phyloP scores from a whole-genome alignment of 441 rosid species.

The Lepidium campestre region DNA sequence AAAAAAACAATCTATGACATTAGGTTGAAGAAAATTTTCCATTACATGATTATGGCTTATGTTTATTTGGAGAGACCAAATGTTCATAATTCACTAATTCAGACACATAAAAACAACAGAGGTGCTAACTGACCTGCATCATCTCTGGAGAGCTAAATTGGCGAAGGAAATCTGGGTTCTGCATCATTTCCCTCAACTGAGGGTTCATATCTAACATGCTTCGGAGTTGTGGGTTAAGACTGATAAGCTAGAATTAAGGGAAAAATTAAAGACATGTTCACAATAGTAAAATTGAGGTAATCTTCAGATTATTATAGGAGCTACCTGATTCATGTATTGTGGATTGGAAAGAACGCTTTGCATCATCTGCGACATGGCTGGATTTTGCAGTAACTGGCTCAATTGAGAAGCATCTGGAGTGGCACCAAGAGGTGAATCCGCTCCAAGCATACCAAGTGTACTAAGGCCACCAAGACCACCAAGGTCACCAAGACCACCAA shows the following conservation, averaged over 20 bases:
- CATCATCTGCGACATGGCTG: constrained; percentile 63
- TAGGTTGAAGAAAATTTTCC: constrained; percentile 11
- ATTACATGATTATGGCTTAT: background rate
- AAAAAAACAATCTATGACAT: background rate
- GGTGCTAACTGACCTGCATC: constrained; percentile 45
- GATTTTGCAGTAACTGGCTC: constrained; percentile 57
- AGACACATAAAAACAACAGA: background rate
- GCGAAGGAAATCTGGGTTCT: constrained; percentile 62
- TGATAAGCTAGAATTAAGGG: constrained; percentile 39
- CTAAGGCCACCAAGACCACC: constrained; percentile 42
- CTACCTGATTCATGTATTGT: constrained; percentile 66
- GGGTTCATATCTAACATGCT: constrained; percentile 53
- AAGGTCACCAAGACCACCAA: constrained; percentile 33
- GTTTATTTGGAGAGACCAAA: background rate
- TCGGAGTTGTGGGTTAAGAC: constrained; percentile 60
- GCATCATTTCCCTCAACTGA: constrained; percentile 74
- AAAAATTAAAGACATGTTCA: background rate
- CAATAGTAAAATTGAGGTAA: background rate
- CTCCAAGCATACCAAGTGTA: constrained; percentile 43
- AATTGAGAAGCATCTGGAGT: constrained; percentile 48
- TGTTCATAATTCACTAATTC: constrained; percentile 1
- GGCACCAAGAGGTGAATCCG: constrained; percentile 36
- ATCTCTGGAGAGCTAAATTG: constrained; percentile 62
- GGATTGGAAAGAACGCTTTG: constrained; percentile 55
- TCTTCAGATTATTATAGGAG: background rate